Conservation (phyloP, 768 basidiomycete species). For the Tremella mesenterica region DNA sequence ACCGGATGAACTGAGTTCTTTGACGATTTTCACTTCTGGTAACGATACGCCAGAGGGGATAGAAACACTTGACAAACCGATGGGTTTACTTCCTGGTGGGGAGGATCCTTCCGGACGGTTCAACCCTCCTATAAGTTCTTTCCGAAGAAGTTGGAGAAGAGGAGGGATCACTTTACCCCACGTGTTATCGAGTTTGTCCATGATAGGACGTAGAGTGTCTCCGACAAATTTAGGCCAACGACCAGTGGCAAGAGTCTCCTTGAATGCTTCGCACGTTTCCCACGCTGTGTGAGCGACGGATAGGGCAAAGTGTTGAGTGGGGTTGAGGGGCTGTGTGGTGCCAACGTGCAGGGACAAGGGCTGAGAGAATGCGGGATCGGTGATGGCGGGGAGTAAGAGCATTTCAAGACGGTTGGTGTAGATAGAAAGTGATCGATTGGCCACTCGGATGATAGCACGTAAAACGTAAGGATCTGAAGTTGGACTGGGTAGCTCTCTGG, state of each 20-base stretch:
- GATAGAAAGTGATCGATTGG: constrained; percentile 40
- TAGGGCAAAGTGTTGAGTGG: constrained; percentile 35
- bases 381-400: constrained; percentile 65
- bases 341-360: constrained; percentile 62
- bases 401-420: constrained; percentile 57
- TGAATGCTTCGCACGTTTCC: constrained; percentile 44
- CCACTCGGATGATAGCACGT: constrained; percentile 41
- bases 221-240: constrained; percentile 41
- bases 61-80: constrained; percentile 28
- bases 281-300: constrained; percentile 43
- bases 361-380: constrained; percentile 64
- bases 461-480: constrained; percentile 41
- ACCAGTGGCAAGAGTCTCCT: constrained; percentile 38
- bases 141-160: constrained; percentile 34
- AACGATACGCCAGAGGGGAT: constrained; percentile 15
- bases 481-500: constrained; percentile 36
- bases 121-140: constrained; percentile 29
- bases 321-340: constrained; percentile 32
- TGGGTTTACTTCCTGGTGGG: constrained; percentile 30
- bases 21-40: constrained; percentile 13
- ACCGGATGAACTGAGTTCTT: constrained; percentile 16
- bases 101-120: constrained; percentile 27
- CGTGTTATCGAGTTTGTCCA: constrained; percentile 44
- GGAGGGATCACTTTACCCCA: constrained; percentile 43
- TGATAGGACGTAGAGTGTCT: constrained; percentile 40